Conservation (phyloP, 192 early-diverging fungal species). For the Funneliformis mosseae region DNA sequence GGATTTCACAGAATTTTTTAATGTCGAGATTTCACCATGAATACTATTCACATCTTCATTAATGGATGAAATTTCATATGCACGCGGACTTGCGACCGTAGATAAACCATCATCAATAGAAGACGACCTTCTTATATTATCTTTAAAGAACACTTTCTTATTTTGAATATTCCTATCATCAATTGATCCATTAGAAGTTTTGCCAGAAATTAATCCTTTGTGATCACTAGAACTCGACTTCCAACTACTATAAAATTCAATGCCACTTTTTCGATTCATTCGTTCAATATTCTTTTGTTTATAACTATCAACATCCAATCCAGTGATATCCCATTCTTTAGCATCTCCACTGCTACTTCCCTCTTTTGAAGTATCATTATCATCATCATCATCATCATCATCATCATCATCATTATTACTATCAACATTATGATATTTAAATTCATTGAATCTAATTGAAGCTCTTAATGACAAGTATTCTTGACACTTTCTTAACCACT, state of each 20-base stretch:
- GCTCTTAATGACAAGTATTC: background rate
- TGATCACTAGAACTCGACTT: background rate
- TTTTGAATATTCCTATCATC: no score
- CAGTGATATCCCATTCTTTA: background rate
- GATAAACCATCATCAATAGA: background rate
- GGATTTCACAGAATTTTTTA: background rate
- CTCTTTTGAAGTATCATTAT: background rate
- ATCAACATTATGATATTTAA: background rate
- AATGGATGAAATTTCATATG: background rate
- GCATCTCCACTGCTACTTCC: no score
- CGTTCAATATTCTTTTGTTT: background rate
- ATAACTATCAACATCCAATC: background rate
- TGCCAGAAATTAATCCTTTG: background rate
- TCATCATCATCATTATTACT: background rate
- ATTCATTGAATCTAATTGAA: background rate
- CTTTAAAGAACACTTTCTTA: no score
- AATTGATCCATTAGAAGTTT: background rate
- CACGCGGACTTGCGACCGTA: background rate
- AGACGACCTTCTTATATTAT: no score
- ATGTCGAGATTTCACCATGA: background rate
- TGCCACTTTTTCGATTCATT: background rate
- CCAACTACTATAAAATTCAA: background rate
- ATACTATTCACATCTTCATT: background rate
- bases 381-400: background rate
- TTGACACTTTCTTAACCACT: constrained; percentile 9